These are phyloP conservation scores for Xylariaceae sp. DNA, from an alignment of 2,329 filamentous ascomycete genomes.

Conservation along the genomic window DNA sequence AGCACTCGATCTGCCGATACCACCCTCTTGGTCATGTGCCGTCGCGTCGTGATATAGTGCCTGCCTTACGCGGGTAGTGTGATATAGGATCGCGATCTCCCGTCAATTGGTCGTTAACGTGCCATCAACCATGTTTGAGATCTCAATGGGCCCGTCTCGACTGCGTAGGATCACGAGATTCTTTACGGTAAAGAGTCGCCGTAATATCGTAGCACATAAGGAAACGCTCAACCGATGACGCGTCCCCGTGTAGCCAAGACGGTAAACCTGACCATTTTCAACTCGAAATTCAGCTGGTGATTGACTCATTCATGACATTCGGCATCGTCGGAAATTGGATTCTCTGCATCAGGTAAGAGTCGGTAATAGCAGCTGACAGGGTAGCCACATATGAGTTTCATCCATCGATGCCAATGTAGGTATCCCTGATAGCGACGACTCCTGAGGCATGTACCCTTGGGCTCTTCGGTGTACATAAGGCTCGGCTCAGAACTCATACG, in stretches of 20 bases:
- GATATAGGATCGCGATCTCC: too few species aligned
- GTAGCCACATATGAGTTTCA: neutral
- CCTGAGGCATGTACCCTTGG: too few species aligned
- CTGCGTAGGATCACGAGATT: neutral
- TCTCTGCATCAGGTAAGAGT: neutral
- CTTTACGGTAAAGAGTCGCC: too few species aligned
- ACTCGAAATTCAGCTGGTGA: neutral
- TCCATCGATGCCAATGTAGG: neutral
- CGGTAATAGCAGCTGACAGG: neutral
- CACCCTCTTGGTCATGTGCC: neutral
- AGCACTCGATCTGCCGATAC: too few species aligned
- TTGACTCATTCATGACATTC: neutral
- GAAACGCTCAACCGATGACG: neutral
- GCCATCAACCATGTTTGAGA: neutral
- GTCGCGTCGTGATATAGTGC: neutral
- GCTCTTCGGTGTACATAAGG: too few species aligned
- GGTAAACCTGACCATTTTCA: neutral
- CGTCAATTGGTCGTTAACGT: neutral
- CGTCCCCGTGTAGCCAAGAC: neutral
- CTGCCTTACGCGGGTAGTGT: too few species aligned
- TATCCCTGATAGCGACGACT: too few species aligned
- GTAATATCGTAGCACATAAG: neutral
- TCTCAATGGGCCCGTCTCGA: neutral
- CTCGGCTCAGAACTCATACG: too few species aligned
- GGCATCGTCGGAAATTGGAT: neutral